Evolutionary conservation across 1,284 basidiomycete species (phyloP).

Genomic region (Ustilago hordei): DNA sequence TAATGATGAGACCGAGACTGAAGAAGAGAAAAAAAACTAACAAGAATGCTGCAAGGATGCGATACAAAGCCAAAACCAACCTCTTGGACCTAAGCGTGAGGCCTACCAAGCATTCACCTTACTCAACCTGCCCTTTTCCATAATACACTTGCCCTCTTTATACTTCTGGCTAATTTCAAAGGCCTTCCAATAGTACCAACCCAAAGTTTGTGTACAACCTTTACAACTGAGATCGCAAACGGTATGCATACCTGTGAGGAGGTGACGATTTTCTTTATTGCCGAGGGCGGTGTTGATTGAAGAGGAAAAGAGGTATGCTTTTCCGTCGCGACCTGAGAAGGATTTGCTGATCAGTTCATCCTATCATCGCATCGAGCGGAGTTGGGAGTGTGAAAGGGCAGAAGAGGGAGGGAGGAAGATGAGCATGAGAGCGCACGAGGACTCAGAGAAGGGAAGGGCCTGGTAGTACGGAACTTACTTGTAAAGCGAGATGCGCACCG

Average conservation of each 20-base stretch:
- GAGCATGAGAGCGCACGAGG: background rate
- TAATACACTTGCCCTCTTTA: constrained; percentile 82
- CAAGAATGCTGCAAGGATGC: background rate
- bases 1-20: background rate
- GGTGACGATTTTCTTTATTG: constrained; percentile 79
- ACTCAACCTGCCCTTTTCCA: constrained; percentile 81
- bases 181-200: constrained; percentile 87
- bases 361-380: constrained; percentile 65
- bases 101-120: constrained; percentile 83
- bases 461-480: constrained; percentile 25
- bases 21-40: background rate
- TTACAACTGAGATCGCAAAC: constrained; percentile 81
- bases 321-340: constrained; percentile 84
- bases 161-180: constrained; percentile 84
- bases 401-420: background rate
- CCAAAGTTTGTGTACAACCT: constrained; percentile 81
- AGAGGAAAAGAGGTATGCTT: constrained; percentile 83
- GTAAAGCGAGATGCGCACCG: constrained; percentile 59
- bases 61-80: background rate
- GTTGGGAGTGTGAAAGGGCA: background rate
- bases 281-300: constrained; percentile 81
- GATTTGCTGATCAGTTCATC: constrained; percentile 87
- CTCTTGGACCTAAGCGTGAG: too few relatives aligned
- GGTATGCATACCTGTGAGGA: constrained; percentile 84
- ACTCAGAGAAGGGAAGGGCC: background rate